Base-by-base conservation (phyloP, 2,329 filamentous ascomycete genomes). In the Knoxdaviesia capensis region DNA sequence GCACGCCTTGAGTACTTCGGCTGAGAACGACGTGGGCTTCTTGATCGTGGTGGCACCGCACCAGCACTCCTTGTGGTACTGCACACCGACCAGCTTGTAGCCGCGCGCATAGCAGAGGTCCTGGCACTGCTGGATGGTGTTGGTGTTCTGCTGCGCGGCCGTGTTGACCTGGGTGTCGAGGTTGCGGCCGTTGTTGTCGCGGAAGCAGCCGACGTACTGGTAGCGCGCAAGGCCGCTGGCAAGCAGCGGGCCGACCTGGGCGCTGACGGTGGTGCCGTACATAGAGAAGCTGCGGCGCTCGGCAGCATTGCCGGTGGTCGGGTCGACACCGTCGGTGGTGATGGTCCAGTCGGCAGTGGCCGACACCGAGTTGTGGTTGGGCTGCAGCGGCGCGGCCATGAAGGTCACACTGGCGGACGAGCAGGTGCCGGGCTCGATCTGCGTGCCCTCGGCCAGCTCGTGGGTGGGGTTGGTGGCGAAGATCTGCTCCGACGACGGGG, bases 371-470 rank as follows among this genome's bases (percentile, higher is more conserved):
- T 68, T 59, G 1, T 62, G 54, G 47, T 77, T 74, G 59, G 70
- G 69, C 46, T 74, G 70, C 0, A 60, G 59, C 51, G 72, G 71
- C 6, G 70, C 69, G 0, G 66, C 68, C 2, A 66, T 60, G 48
- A 72, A 76, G 45, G 65, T 68, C 6, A 77, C 52, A 0, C 58
- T 62, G 2, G 71, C 72, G 1, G 63, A 68, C 2, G 60, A 61
- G 39, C 60, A 71, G 48, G 71, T 51, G 0, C 68, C 68, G 0
- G 68, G 62, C 0, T 55, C 53, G 1, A 76, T 54, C 1, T 58
- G 54, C 0, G 65, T 69, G 3, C 72, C 72, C 49, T 77, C 72
- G 0, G 65, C 69, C 1, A 76, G 62, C 39, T 74, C 71, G 6
- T 66, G 61, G 50, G 75, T 77, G 8, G 59, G 60, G 1, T 70